phyloP scores from a whole-genome alignment of 176 grass and related monocot genomes.

The Panicum miliaceum region DNA sequence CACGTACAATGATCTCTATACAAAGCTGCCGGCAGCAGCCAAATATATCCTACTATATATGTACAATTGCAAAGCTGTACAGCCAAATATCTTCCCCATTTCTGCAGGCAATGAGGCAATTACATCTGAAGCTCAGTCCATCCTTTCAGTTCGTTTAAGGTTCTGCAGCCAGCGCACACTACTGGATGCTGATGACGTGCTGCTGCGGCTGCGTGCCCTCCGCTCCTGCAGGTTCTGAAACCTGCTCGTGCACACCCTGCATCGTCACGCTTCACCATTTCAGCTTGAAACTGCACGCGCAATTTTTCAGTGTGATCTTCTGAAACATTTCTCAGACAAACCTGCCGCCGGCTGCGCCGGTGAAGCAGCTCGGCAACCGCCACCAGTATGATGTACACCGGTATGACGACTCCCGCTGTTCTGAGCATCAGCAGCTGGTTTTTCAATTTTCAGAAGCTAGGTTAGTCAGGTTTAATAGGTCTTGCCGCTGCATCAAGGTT shows the following conservation, averaged over 20 bases:
- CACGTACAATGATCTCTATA: not conserved
- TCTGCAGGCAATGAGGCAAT: not conserved
- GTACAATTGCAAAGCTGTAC: not conserved
- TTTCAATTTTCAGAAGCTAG: not conserved
- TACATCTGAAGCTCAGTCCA: slow-evolving; percentile 10
- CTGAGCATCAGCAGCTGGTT: slow-evolving; percentile 62
- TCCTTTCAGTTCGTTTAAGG: not conserved
- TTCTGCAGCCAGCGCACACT: not conserved
- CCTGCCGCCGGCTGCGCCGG: slow-evolving; percentile 48
- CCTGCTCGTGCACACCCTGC: slow-evolving; percentile 28
- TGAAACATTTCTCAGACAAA: not conserved
- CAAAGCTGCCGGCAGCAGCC: not conserved
- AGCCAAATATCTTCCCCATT: not conserved
- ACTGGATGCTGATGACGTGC: slow-evolving; percentile 43
- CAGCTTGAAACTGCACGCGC: not conserved
- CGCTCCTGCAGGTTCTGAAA: not conserved
- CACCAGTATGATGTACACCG: slow-evolving; percentile 59
- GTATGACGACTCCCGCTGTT: slow-evolving; percentile 59
- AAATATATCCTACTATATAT: slow-evolving; percentile 6
- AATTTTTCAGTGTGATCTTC: not conserved
- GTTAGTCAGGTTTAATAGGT: not conserved
- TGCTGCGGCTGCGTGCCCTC: slow-evolving; percentile 30
- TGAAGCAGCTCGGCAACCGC: slow-evolving; percentile 48
- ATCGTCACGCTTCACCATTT: not conserved
- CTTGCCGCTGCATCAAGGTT: not conserved